Percentiles rank a stretch among this genome's conserved stretches.
These are phyloP conservation scores for Teratosphaeria zuluensis DNA, from an alignment of 2,329 filamentous ascomycete genomes.

Conservation along the genomic window DNA sequence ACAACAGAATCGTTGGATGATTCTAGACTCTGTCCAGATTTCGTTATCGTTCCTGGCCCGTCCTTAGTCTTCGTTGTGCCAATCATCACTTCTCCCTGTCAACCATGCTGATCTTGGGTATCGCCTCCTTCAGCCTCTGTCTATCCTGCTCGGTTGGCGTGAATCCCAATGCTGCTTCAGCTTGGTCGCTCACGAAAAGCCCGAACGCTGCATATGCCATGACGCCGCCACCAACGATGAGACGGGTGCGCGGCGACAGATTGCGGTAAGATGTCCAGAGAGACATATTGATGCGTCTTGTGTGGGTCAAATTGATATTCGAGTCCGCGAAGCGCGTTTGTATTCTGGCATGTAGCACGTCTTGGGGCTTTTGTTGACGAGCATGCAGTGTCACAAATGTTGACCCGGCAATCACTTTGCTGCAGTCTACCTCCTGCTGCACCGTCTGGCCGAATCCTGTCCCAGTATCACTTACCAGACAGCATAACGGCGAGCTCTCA, in stretches of 20 bases:
- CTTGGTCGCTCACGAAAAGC: slow-evolving; percentile 61
- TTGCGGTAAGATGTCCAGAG: slow-evolving; percentile 46
- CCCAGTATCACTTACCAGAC: too few relatives aligned
- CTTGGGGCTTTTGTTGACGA: background rate
- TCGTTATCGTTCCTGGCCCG: background rate
- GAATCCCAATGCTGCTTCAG: slow-evolving; percentile 64
- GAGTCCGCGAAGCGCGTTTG: background rate
- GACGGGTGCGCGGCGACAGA: slow-evolving; percentile 59
- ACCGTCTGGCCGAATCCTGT: too few relatives aligned
- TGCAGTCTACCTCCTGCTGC: background rate
- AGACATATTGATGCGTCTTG: slow-evolving; percentile 1
- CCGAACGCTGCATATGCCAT: slow-evolving; percentile 68
- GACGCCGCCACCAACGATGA: slow-evolving; percentile 62
- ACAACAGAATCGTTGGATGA: background rate
- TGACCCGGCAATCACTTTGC: background rate
- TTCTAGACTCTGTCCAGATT: background rate
- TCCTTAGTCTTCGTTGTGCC: background rate
- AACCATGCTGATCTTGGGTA: slow-evolving; percentile 54
- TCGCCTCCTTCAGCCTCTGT: slow-evolving; percentile 50
- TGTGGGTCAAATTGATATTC: background rate
- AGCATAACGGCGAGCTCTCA: background rate
- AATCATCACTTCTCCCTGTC: slow-evolving; percentile 37
- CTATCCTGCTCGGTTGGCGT: slow-evolving; percentile 65
- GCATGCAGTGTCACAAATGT: background rate
- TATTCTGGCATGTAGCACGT: background rate